These are phyloP conservation scores for Graphiopsis chlorocephala DNA, from an alignment of 2,329 filamentous ascomycete genomes.

Conservation along the genomic window DNA sequence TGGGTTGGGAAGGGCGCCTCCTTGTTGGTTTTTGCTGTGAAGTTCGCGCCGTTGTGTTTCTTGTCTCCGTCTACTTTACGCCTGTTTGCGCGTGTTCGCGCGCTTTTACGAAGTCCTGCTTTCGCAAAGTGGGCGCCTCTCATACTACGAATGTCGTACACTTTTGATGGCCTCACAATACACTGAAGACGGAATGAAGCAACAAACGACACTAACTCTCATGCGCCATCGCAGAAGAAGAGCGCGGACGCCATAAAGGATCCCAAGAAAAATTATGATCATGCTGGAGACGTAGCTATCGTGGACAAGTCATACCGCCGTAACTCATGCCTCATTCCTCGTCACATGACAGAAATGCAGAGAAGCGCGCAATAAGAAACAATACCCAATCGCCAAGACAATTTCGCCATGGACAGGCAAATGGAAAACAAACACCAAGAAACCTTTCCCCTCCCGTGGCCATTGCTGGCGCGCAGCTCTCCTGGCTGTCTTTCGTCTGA, in stretches of 20 bases:
- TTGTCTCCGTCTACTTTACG: background rate
- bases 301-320: slow-evolving; percentile 10
- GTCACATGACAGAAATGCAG: slow-evolving; percentile 12
- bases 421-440: background rate
- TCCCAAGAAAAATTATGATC: background rate
- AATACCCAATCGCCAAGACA: background rate
- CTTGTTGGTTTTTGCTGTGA: background rate
- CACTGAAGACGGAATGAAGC: background rate
- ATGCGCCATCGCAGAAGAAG: background rate
- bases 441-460: slow-evolving; percentile 16
- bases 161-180: background rate
- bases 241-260: background rate
- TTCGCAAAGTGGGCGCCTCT: background rate
- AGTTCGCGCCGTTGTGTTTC: background rate
- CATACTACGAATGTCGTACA: background rate
- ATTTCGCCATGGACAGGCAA: background rate
- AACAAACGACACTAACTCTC: background rate
- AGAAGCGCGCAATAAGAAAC: background rate
- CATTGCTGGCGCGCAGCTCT: slow-evolving; percentile 39
- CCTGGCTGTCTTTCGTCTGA: slow-evolving; percentile 24
- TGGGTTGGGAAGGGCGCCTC: background rate
- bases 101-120: background rate
- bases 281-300: slow-evolving; percentile 9
- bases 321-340: slow-evolving; percentile 12
- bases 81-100: background rate